A percentile compares a stretch with the other conserved stretches of the same genome.
phyloP scores from a whole-genome alignment of 768 basidiomycete genomes.

The Daedaleopsis sinensis region DNA sequence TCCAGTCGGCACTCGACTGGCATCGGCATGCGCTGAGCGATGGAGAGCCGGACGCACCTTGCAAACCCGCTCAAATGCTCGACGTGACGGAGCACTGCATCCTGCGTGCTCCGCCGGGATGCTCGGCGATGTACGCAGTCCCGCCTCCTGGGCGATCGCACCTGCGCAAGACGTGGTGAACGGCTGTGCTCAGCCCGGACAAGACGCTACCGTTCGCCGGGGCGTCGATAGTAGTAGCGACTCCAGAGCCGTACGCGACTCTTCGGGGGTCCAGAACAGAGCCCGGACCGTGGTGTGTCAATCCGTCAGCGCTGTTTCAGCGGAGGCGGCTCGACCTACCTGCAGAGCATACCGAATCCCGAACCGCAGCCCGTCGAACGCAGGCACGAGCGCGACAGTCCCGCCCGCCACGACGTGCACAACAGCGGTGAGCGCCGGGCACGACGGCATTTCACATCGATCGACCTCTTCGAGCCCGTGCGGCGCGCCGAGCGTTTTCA shows the following conservation, averaged over 20 bases:
- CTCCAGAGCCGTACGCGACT: slow-evolving; percentile 72
- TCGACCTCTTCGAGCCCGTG: slow-evolving; percentile 74
- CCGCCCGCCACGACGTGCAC: slow-evolving; percentile 41
- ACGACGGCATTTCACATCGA: slow-evolving; percentile 57
- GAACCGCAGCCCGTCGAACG: slow-evolving; percentile 76
- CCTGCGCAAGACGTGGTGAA: slow-evolving; percentile 63
- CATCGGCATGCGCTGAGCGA: too few species aligned
- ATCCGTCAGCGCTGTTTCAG: slow-evolving; percentile 38
- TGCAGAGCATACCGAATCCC: slow-evolving; percentile 60
- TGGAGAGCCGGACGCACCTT: slow-evolving; percentile 48
- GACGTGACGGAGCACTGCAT: slow-evolving; percentile 58
- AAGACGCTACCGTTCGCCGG: slow-evolving; percentile 61
- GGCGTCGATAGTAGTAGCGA: slow-evolving; percentile 67
- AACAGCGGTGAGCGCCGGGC: slow-evolving; percentile 41
- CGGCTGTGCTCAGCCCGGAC: slow-evolving; percentile 60
- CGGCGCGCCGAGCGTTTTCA: slow-evolving; percentile 51
- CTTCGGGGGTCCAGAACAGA: slow-evolving; percentile 40
- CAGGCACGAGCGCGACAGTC: slow-evolving; percentile 49
- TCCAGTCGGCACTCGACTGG: too few species aligned
- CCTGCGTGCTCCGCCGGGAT: slow-evolving; percentile 60
- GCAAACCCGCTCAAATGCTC: slow-evolving; percentile 45
- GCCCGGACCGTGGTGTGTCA: slow-evolving; percentile 28
- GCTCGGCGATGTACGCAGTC: slow-evolving; percentile 70
- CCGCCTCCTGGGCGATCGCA: slow-evolving; percentile 65
- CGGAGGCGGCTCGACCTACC: slow-evolving; percentile 33